phyloP scores from a whole-genome alignment of 345 rosid genomes.

The Eucalyptus sp. region DNA sequence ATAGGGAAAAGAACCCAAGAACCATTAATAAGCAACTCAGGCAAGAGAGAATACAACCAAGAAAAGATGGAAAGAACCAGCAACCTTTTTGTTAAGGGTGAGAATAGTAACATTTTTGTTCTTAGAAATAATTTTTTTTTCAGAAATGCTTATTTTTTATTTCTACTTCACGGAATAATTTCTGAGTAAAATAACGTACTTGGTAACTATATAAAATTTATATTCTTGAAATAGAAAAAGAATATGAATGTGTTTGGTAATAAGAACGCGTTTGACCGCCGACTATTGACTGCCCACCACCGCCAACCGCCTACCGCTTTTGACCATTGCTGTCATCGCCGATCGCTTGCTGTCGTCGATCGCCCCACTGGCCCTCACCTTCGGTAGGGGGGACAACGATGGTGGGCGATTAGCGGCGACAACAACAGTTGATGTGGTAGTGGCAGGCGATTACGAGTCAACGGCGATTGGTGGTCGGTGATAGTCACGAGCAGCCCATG shows the following conservation, averaged over 20 bases:
- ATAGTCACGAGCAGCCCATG: accelerated
- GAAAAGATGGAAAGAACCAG: not conserved
- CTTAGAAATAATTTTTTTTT: too few species aligned
- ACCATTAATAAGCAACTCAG: not conserved
- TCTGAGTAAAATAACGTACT: accelerated
- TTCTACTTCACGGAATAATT: too few species aligned
- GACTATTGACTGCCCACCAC: accelerated
- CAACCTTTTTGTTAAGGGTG: not conserved
- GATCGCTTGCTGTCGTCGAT: accelerated
- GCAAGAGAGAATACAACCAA: not conserved
- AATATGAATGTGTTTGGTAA: too few species aligned
- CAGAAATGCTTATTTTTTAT: too few species aligned
- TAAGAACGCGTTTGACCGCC: accelerated
- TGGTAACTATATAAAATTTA: too few species aligned
- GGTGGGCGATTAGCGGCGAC: accelerated
- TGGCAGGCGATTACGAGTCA: accelerated
- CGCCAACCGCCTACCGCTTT: too few species aligned
- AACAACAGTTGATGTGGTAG: too few species aligned
- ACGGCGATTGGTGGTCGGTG: accelerated
- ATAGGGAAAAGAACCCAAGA: not conserved
- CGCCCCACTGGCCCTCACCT: too few species aligned
- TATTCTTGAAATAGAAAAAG: too few species aligned
- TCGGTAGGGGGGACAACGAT: too few species aligned
- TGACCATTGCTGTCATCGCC: accelerated
- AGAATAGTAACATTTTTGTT: too few species aligned